phyloP scores from a whole-genome alignment of 371 early-diverging fungal genomes.

The Apophysomyces trapeziformis region DNA sequence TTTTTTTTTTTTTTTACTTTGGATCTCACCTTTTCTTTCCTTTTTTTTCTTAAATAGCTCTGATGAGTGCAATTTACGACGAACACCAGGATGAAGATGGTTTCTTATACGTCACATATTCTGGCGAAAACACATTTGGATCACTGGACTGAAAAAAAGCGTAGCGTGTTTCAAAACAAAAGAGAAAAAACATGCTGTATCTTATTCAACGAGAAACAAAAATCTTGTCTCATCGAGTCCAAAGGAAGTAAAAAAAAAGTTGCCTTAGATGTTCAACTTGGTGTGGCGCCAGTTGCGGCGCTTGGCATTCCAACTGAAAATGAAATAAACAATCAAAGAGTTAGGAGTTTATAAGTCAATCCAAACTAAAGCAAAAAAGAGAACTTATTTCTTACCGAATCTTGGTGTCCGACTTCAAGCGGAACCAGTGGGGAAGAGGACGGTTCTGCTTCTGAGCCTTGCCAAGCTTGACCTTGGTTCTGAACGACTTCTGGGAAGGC shows the following conservation, averaged over 20 bases:
- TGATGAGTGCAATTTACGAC: conserved; percentile 90
- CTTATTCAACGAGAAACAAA: not conserved
- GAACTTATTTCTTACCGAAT: conserved; percentile 62
- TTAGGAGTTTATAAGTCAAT: not conserved
- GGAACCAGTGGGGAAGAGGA: conserved; percentile 95
- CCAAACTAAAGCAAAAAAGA: too few relatives aligned
- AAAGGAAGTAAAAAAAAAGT: not conserved
- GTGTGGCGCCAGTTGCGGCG: conserved; percentile 98
- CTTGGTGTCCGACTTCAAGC: conserved; percentile 89
- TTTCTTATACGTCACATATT: conserved; percentile 88
- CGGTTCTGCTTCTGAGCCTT: conserved; percentile 98
- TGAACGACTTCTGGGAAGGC: conserved; percentile 94
- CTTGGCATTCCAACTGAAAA: conserved; percentile 90
- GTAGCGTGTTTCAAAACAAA: conserved; percentile 5
- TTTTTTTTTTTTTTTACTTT: not conserved
- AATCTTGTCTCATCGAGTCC: not conserved
- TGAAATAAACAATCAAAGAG: not conserved
- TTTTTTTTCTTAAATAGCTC: conserved; percentile 37
- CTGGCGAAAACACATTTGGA: conserved; percentile 85
- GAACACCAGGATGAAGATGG: conserved; percentile 97
- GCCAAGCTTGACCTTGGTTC: conserved; percentile 93
- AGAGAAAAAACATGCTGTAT: conserved; percentile 12
- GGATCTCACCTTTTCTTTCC: not conserved
- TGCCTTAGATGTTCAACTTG: conserved; percentile 87
- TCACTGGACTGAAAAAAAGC: not conserved